Evolutionary conservation across 2,329 filamentous ascomycete genomes (phyloP).

Genomic region (Gliomastix tumulicola): DNA sequence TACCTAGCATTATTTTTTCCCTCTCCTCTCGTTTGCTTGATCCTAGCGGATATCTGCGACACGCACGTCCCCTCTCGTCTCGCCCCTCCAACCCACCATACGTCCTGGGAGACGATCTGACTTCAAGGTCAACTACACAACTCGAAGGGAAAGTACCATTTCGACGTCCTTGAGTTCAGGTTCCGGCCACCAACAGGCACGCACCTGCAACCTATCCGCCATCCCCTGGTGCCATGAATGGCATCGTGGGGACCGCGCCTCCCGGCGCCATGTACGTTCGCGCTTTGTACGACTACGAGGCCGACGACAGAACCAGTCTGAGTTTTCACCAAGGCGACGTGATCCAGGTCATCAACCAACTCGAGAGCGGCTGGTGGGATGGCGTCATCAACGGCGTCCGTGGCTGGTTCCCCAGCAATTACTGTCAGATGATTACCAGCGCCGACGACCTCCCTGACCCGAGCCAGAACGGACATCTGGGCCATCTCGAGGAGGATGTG

Average conservation of each 20-base stretch:
- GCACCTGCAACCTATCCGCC: not conserved
- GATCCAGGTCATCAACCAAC: constrained; percentile 95
- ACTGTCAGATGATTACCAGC: constrained; percentile 79
- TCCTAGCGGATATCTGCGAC: constrained; percentile 3
- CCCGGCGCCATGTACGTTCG: constrained; percentile 80
- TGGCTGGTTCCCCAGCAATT: constrained; percentile 99
- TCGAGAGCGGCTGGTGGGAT: constrained; percentile 99
- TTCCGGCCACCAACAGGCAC: no score
- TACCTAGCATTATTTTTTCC: not conserved
- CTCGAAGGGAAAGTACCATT: no score
- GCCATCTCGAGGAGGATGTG: constrained; percentile 54
- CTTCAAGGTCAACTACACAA: no score
- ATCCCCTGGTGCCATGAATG: constrained; percentile 42
- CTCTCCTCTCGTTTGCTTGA: not conserved
- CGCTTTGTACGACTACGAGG: constrained; percentile 95
- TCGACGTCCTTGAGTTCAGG: no score
- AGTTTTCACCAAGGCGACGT: constrained; percentile 96
- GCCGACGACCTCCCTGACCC: constrained; percentile 65
- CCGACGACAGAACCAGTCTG: constrained; percentile 91
- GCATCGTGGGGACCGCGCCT: constrained; percentile 51
- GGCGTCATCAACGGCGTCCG: constrained; percentile 94
- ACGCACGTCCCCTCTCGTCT: not conserved
- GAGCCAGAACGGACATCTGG: constrained; percentile 44
- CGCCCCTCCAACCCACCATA: constrained; percentile 5
- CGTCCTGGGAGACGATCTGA: no score